Base-by-base conservation (phyloP, 805 yeast species). In the Lipomyces lipofer region DNA sequence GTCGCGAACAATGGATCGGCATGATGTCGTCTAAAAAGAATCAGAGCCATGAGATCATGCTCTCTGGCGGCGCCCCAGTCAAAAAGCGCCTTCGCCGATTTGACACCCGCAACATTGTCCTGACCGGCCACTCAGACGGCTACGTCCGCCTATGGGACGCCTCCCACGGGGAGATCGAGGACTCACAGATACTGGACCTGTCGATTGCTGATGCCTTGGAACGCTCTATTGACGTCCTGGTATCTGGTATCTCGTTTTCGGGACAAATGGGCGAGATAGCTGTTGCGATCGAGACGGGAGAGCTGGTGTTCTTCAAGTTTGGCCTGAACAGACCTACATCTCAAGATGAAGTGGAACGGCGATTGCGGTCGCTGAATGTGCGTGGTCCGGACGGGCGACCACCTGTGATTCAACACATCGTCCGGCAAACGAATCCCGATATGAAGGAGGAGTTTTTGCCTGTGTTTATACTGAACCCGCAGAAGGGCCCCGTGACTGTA, bases 41-140 rank as follows among this genome's bases (percentile, higher is more conserved):
- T 36, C 69, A 71, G 12, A 75, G 21, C 19, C n/a, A n/a, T n/a
- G 48, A 33, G 8, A 71, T 79, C 7, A 69, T 89, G 4, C 73
- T 91, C 32, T 78, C 76, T 51, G 99, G 99, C 46, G 99, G 99
- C 4, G 79, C 83, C 2, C 86, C 96, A 0, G 77, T 76, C 0
- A 72, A 76, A 29, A 75, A 78, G 21, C 73, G 73, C 28, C 69
- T 77, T 36, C 77, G 83, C 47, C 72, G 77, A 1, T 71, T 71
- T 54, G 83, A 79, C 32, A 69, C 73, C 21, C 75, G 86, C 38
- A 80, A 84, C 2, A 80, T 82, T 12, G 70, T 89, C 28, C 78
- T 87, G 1, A 84, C 96, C 0, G 98, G 97, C 0, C 97, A 89
- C 68, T 77, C 78, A 17, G 83, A 85, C 65, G 99, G 98, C 0